Conservation (phyloP, 2,329 filamentous ascomycete species). For the Phaeoacremonium minimum region DNA sequence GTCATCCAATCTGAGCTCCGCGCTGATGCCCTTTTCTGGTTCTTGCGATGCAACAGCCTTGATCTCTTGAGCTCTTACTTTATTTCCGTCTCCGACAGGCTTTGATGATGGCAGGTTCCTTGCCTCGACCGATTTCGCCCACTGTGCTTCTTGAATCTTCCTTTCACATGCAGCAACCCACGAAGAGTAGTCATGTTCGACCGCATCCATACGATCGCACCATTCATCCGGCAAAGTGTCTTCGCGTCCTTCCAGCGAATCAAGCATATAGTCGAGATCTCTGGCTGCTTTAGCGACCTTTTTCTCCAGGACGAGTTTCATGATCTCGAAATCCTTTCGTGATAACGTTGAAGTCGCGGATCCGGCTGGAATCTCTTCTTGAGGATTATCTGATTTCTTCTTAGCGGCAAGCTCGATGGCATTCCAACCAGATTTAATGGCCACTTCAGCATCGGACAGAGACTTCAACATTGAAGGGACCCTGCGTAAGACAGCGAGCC, state of each 20-base stretch:
- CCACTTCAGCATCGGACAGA: slow-evolving; percentile 61
- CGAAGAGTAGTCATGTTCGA: slow-evolving; percentile 72
- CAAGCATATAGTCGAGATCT: slow-evolving; percentile 79
- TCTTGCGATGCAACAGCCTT: no score
- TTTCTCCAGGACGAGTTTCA: slow-evolving; percentile 59
- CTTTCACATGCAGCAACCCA: slow-evolving; percentile 79
- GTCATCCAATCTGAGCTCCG: no score
- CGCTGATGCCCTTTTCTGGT: no score
- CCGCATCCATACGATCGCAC: slow-evolving; percentile 79
- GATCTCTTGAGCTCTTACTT: no score
- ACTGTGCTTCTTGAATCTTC: slow-evolving; percentile 66
- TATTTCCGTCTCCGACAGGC: no score
- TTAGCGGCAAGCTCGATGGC: slow-evolving; percentile 35
- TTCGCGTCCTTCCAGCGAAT: slow-evolving; percentile 75
- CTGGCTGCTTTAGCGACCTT: slow-evolving; percentile 68
- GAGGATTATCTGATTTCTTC: slow-evolving; percentile 2
- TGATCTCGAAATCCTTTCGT: slow-evolving; percentile 47
- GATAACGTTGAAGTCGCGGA: slow-evolving; percentile 24
- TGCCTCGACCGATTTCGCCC: slow-evolving; percentile 18
- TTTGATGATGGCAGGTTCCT: no score
- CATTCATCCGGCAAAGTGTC: slow-evolving; percentile 83
- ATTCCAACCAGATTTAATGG: slow-evolving; percentile 63
- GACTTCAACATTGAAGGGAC: slow-evolving; percentile 65
- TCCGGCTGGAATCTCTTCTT: slow-evolving; percentile 13
- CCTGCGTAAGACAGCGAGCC: slow-evolving; percentile 69